Evolutionary conservation across 1,284 basidiomycete genomes (phyloP).

Genomic region (Moesziomyces sp.): DNA sequence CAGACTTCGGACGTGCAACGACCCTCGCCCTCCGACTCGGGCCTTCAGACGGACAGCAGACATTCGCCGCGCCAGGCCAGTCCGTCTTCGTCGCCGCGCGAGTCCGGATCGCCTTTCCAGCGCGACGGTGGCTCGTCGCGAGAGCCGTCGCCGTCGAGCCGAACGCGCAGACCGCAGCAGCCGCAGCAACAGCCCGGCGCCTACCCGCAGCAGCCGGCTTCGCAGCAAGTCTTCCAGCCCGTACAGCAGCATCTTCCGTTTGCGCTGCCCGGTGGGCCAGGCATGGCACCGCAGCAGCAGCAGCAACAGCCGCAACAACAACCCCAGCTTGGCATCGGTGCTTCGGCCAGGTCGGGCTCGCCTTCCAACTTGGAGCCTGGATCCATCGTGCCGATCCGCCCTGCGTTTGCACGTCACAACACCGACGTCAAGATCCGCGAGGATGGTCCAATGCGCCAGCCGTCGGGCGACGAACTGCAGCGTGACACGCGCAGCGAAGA

Average conservation of each 20-base stretch:
- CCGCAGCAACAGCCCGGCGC: constrained; percentile 11
- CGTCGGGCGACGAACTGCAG: constrained; percentile 56
- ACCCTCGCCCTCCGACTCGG: constrained; percentile 44
- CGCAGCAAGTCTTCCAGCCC: constrained; percentile 35
- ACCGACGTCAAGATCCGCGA: constrained; percentile 90
- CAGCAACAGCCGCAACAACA: constrained; percentile 17
- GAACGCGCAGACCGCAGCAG: constrained; percentile 20
- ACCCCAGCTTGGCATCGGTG: constrained; percentile 27
- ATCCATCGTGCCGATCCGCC: constrained; percentile 73
- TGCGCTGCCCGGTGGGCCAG: constrained; percentile 36
- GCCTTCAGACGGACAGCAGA: constrained; percentile 24
- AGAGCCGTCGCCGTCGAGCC: constrained; percentile 31
- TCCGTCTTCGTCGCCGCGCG: constrained; percentile 30
- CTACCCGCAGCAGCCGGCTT: constrained; percentile 21
- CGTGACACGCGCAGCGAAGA: constrained; percentile 73
- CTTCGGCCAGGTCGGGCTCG: constrained; percentile 24
- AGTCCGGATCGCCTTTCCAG: constrained; percentile 34
- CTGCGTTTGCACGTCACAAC: constrained; percentile 81
- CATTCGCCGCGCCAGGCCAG: constrained; percentile 36
- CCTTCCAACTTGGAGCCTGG: constrained; percentile 35
- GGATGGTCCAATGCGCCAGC: constrained; percentile 70
- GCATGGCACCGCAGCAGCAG: constrained; percentile 65
- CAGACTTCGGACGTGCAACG: constrained; percentile 48
- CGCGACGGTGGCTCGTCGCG: constrained; percentile 31
- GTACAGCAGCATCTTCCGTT: constrained; percentile 43